Percentiles rank a stretch among this genome's conserved stretches.
These are phyloP conservation scores for Cardiospermum halicacabum DNA, from an alignment of 345 rosid genomes.

Conservation along the genomic window DNA sequence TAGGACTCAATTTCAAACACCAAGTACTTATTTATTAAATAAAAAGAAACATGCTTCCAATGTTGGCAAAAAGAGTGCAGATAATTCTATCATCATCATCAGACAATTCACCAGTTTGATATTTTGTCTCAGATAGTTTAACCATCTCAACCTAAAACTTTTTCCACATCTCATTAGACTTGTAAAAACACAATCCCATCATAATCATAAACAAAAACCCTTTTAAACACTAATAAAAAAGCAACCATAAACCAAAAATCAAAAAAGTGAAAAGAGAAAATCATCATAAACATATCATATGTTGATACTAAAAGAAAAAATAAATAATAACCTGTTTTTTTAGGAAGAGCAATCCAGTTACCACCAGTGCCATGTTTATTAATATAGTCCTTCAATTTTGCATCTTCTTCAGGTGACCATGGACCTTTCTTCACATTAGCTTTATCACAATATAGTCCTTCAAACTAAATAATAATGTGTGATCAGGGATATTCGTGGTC, in stretches of 20 bases:
- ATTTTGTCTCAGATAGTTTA: conserved; percentile 84
- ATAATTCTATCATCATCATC: conserved; percentile 73
- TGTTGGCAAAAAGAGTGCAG: conserved; percentile 57
- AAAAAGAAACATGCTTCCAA: conserved; percentile 99
- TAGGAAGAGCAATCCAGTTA: conserved; percentile 84
- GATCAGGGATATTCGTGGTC: too few relatives aligned
- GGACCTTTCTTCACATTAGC: conserved; percentile 88
- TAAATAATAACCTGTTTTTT: conserved; percentile 67
- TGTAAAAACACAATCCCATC: conserved; percentile 20
- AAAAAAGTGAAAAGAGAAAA: neutral
- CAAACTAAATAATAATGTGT: too few relatives aligned
- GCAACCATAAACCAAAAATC: neutral
- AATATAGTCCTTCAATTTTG: conserved; percentile 65
- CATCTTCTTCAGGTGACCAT: conserved; percentile 98
- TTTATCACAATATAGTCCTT: conserved; percentile 94
- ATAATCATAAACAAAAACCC: neutral
- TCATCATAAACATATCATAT: neutral
- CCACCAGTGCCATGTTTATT: conserved; percentile 64
- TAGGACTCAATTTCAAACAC: too few relatives aligned
- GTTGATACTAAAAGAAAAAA: too few relatives aligned
- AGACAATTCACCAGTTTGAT: conserved; percentile 87
- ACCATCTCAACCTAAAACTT: conserved; percentile 91
- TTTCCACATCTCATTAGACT: conserved; percentile 88
- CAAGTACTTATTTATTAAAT: too few relatives aligned
- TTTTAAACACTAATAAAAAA: too few relatives aligned